phyloP scores from a whole-genome alignment of 176 grass and related monocot species.

The Olyra latifolia region DNA sequence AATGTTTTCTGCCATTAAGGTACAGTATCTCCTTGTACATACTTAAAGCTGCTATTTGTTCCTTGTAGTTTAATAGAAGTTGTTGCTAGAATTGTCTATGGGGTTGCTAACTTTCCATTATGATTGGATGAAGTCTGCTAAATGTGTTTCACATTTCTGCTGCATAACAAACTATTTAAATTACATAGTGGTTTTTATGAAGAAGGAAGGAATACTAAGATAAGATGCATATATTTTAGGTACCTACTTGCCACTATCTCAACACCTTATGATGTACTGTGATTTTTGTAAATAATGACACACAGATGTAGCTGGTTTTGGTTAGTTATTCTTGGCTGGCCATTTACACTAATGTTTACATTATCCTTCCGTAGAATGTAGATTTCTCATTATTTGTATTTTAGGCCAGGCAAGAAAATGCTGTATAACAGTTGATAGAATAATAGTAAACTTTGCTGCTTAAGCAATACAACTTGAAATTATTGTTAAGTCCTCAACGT shows the following conservation, averaged over 20 bases:
- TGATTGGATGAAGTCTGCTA: neutral
- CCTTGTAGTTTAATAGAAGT: neutral
- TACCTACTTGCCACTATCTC: neutral
- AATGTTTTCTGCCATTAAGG: slow-evolving; percentile 99
- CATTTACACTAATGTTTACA: neutral
- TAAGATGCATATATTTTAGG: neutral
- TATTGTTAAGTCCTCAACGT: neutral
- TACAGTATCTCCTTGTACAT: slow-evolving; percentile 34
- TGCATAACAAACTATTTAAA: neutral
- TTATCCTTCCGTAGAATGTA: neutral
- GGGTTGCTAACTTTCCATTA: neutral
- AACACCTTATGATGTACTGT: neutral
- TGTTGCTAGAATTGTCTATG: slow-evolving; percentile 3
- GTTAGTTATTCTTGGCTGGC: neutral
- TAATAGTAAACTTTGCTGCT: neutral
- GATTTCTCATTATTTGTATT: neutral
- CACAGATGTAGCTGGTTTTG: neutral
- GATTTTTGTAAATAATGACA: neutral
- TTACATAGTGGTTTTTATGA: neutral
- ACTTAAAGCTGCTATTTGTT: neutral
- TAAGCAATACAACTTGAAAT: neutral
- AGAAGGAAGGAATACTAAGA: neutral
- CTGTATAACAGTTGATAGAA: neutral
- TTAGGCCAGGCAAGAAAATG: slow-evolving; percentile 4
- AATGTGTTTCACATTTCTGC: neutral